phyloP scores from a whole-genome alignment of 139 green algal species.

The Closterium sp. region DNA sequence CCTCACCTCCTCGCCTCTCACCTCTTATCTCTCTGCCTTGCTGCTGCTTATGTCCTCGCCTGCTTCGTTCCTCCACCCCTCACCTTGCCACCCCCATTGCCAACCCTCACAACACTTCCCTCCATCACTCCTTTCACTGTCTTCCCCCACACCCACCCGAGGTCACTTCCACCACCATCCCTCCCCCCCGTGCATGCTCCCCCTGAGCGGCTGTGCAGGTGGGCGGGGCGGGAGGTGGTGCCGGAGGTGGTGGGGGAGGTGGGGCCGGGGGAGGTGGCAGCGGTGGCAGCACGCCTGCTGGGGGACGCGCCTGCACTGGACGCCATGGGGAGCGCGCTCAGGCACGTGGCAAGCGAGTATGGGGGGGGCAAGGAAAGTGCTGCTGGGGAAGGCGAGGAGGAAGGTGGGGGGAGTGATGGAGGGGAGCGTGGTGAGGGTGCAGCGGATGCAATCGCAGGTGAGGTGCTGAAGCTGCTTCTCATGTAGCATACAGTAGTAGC shows the following conservation, averaged over 20 bases:
- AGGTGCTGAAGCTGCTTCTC: neutral
- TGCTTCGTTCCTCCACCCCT: neutral
- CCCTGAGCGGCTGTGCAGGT: conserved; percentile 27
- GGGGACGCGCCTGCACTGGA: neutral
- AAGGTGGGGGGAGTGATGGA: neutral
- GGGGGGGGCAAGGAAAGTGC: neutral
- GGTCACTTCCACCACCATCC: neutral
- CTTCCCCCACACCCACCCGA: neutral
- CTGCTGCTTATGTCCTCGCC: neutral
- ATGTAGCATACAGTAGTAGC: no score
- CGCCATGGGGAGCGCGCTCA: neutral
- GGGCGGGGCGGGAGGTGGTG: conserved; percentile 46
- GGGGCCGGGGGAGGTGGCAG: conserved; percentile 34
- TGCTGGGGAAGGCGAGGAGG: neutral
- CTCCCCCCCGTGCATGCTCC: neutral
- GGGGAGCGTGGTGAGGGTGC: neutral
- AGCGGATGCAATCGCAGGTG: neutral
- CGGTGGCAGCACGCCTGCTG: conserved; percentile 16
- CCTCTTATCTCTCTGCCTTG: conserved; percentile 1
- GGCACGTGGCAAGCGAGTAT: neutral
- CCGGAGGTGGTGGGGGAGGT: conserved; percentile 45
- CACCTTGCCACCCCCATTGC: neutral
- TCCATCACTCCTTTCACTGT: neutral
- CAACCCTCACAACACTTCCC: neutral
- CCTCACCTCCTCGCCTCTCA: neutral